These are phyloP conservation scores for Dittrichia graveolens DNA, from an alignment of 129 eudicot species.

Conservation along the genomic window DNA sequence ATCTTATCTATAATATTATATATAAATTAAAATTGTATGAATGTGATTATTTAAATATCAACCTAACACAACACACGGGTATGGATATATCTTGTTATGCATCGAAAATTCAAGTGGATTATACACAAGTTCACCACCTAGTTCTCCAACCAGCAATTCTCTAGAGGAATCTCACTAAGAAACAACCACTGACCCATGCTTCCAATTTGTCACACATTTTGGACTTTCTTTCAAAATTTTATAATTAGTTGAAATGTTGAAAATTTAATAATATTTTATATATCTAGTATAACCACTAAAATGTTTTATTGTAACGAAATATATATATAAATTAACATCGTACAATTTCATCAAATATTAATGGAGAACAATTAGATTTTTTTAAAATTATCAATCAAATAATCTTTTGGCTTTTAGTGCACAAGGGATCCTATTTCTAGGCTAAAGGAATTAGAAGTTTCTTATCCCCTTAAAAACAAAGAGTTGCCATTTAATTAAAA, in stretches of 20 bases:
- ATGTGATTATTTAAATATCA: no score
- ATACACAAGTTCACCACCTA: constrained; percentile 23
- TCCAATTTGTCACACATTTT: constrained; percentile 15
- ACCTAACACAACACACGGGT: no score
- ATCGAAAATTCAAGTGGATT: constrained; percentile 5
- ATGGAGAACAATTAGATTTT: background rate
- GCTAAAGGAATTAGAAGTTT: constrained; percentile 39
- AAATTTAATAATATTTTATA: background rate
- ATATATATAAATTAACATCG: no score
- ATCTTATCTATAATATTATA: no score
- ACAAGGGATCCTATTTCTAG: constrained; percentile 27
- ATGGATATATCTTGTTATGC: no score
- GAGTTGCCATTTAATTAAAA: constrained; percentile 22
- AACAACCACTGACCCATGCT: constrained; percentile 25
- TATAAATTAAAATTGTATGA: no score
- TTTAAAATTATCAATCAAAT: background rate
- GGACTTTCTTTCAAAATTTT: background rate
- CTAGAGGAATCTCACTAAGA: constrained; percentile 12
- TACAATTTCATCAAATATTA: background rate
- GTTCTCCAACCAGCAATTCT: constrained; percentile 24
- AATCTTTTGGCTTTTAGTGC: constrained; percentile 33
- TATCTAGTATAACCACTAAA: no score
- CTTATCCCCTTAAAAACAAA: constrained; percentile 21
- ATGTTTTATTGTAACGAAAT: no score
- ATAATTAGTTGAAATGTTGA: background rate